Percentiles rank a stretch among this genome's conserved stretches.
phyloP scores from a whole-genome alignment of 129 eudicot genomes.

The Lactuca saligna region DNA sequence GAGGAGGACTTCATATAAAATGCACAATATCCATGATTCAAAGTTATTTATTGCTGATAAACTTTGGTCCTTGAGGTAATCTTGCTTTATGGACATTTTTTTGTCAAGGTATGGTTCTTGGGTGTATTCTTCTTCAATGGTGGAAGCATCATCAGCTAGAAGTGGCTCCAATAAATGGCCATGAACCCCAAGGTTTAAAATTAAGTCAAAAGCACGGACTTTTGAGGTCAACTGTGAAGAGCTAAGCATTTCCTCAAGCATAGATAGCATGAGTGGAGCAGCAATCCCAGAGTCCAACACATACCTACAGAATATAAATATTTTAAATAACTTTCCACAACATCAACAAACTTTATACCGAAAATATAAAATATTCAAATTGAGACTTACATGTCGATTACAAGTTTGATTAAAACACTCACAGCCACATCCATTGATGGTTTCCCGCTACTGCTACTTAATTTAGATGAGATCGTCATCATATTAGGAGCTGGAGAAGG shows the following conservation, averaged over 20 bases:
- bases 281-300: slow-evolving; percentile 86
- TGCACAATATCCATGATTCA: slow-evolving; percentile 92
- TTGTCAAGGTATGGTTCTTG: slow-evolving; percentile 60
- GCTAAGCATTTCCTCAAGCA: slow-evolving; percentile 96
- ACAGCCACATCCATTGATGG: slow-evolving; percentile 99
- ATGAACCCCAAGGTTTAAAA: slow-evolving; percentile 94
- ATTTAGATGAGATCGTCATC: slow-evolving; percentile 68
- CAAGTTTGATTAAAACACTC: slow-evolving; percentile 96
- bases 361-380: slow-evolving; percentile 14
- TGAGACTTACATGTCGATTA: slow-evolving; percentile 88
- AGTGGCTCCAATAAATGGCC: slow-evolving; percentile 94
- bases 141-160: slow-evolving; percentile 63
- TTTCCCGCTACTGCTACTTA: slow-evolving; percentile 72
- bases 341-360: slow-evolving; percentile 21
- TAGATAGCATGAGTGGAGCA: slow-evolving; percentile 88
- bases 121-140: slow-evolving; percentile 79
- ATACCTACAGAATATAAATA: slow-evolving; percentile 62
- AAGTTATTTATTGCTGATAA: slow-evolving; percentile 73
- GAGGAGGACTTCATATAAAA: slow-evolving; percentile 80
- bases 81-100: slow-evolving; percentile 49
- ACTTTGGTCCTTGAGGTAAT: slow-evolving; percentile 53
- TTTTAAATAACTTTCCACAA: slow-evolving; percentile 8
- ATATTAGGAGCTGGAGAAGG: slow-evolving; percentile 50
- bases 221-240: slow-evolving; percentile 75
- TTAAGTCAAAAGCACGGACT: slow-evolving; percentile 90